Base-by-base conservation (phyloP, 345 rosid species). In the Hibiscus tridactylites region DNA sequence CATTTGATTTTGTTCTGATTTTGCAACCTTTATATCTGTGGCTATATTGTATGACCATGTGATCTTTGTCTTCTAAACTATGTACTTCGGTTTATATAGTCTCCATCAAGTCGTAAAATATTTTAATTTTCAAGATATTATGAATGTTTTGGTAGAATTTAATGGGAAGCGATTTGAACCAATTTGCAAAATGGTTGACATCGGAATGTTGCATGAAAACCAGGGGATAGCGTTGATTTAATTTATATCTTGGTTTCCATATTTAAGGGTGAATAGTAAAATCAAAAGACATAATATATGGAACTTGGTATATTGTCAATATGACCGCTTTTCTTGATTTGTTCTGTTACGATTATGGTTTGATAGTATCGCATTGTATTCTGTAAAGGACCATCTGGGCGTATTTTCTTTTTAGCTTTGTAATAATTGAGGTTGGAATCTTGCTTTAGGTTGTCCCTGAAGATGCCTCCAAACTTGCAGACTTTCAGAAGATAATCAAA, bases 401-500 rank as follows among this genome's bases (percentile, higher is more conserved):
- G 1, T 46, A 26, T 28, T 33, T 62, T 44, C n/a, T 53, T 73
- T 37, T 26, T 53, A 16, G 29, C 57, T 71, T 59, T 12, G 31
- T 59, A 28, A 39, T 47, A 71, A 33, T 61, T 71, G 42, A 47
- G 33, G 10, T 61, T 21, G 28, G 59, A 61, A 21, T 81, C 67
- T 71, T 60, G 12, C 72, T 78, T 80, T 86, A 95, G 99, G 91
- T 86, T 82, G 91, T 92, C 61, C 99, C 99, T 54, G 91, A 88
- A 74, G 98, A 95, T 86, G 93, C 99, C 74, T 88, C 91, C 63
- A 89, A 88, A 79, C 88, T 95, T 74, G 87, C 87, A 2, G 90
- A 87, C 72, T 95, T 95, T 85, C 96, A 95, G 82, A 92, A 87
- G 79, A 78, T 88, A 69, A 81, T 89, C 73, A 75, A 87, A 76